A percentile compares a stretch with the other conserved stretches of the same genome.
These are phyloP conservation scores for Talaromyces sp. DNA, from an alignment of 2,329 filamentous ascomycete species.

Conservation along the genomic window DNA sequence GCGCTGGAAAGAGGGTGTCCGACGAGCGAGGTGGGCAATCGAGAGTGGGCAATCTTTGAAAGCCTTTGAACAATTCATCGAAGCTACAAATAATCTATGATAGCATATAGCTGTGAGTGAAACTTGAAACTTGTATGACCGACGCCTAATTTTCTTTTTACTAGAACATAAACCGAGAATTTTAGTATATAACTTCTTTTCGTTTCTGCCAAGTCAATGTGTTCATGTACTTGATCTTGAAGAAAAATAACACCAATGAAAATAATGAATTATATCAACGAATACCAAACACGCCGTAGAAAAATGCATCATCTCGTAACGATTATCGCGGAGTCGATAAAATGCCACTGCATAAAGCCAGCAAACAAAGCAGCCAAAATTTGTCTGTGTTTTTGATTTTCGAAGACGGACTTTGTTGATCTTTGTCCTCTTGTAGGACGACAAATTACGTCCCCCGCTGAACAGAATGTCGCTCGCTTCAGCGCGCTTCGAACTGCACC, in stretches of 20 bases:
- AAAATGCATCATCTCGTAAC: conserved; percentile 6
- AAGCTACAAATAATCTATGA: conserved; percentile 61
- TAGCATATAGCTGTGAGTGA: background rate
- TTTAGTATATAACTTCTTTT: background rate
- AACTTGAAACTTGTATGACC: background rate
- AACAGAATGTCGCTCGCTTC: conserved; percentile 24
- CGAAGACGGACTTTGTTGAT: background rate
- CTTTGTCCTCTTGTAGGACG: background rate
- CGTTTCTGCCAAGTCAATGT: background rate
- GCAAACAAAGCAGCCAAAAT: background rate
- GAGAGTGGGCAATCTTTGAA: conserved; percentile 79
- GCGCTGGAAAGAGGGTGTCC: conserved; percentile 90
- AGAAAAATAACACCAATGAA: background rate
- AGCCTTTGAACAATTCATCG: conserved; percentile 77
- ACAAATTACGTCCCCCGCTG: background rate
- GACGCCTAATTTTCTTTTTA: background rate
- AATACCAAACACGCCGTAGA: conserved; percentile 8
- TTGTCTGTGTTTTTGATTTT: background rate
- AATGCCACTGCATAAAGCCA: background rate
- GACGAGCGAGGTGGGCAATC: conserved; percentile 81
- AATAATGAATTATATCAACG: background rate
- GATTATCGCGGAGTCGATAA: background rate
- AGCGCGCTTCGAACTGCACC: conserved; percentile 97
- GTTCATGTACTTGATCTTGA: background rate
- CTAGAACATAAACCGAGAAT: background rate